Conservation (phyloP, 371 early-diverging fungal genomes). For the Gilbertella persicaria region DNA sequence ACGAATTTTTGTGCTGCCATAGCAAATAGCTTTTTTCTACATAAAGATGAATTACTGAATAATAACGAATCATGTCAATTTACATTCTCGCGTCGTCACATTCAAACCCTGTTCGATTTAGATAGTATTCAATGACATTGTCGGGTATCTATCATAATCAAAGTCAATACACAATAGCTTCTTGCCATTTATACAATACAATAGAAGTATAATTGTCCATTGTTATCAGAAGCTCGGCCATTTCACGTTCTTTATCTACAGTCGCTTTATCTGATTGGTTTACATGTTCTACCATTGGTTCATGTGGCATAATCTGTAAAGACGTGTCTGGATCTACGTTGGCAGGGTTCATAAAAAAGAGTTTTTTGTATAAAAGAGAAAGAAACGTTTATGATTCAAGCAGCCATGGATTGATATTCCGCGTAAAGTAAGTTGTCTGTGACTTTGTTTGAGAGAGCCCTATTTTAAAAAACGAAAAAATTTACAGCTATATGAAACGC, state of each 20-base stretch:
- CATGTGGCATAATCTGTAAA: no score
- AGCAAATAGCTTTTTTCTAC: slow-evolving; percentile 83
- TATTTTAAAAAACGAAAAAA: slow-evolving; percentile 1
- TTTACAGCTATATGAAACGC: background rate
- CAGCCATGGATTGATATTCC: no score
- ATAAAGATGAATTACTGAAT: background rate
- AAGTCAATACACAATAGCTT: no score
- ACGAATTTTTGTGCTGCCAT: slow-evolving; percentile 95
- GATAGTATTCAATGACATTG: slow-evolving; percentile 93
- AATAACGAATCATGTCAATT: no score
- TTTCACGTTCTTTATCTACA: slow-evolving; percentile 17
- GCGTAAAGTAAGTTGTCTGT: no score
- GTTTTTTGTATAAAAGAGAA: no score
- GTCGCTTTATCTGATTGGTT: background rate
- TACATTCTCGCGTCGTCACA: slow-evolving; percentile 88
- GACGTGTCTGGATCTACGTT: no score
- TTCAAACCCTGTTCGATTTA: slow-evolving; percentile 90
- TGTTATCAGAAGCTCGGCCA: slow-evolving; percentile 81
- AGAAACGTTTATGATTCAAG: no score
- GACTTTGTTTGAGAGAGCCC: slow-evolving; percentile 1
- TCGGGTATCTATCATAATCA: slow-evolving; percentile 84
- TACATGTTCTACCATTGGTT: no score
- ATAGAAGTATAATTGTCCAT: slow-evolving; percentile 90
- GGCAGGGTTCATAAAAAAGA: no score
- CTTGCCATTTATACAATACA: slow-evolving; percentile 57